phyloP scores from a whole-genome alignment of 208 protist genomes.

The Acanthamoeba comandoni region DNA sequence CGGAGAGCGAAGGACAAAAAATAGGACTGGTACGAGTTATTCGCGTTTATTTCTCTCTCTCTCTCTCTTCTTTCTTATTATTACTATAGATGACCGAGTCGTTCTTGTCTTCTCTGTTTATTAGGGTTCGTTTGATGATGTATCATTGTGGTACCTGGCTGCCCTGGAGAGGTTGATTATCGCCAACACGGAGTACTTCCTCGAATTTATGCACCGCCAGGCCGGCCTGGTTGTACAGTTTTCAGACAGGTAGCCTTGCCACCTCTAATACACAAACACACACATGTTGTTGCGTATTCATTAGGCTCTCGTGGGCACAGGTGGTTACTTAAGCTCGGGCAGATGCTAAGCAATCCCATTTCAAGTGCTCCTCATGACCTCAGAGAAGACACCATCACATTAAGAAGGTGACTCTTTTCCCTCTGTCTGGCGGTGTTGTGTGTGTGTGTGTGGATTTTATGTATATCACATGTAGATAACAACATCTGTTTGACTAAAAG shows the following conservation, averaged over 20 bases:
- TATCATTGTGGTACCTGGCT: constrained; percentile 15
- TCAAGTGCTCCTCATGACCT: constrained; percentile 6
- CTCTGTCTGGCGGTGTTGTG: neutral
- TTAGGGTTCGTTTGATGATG: constrained; percentile 16
- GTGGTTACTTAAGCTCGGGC: constrained; percentile 25
- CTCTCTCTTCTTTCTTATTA: neutral
- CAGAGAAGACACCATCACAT: neutral
- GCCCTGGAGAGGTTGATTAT: constrained; percentile 8
- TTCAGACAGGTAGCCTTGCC: neutral
- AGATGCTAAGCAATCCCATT: constrained; percentile 23
- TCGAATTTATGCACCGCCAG: constrained; percentile 15
- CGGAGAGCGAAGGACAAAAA: constrained; percentile 17
- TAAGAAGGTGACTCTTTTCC: neutral
- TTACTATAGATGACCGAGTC: neutral
- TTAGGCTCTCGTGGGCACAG: neutral
- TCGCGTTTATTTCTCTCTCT: neutral
- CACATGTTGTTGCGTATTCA: neutral
- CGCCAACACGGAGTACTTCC: constrained; percentile 43
- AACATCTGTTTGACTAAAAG: too few relatives aligned
- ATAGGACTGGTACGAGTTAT: neutral
- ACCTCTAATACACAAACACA: neutral
- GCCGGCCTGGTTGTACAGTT: neutral
- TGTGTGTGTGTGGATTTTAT: neutral
- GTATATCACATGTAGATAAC: constrained; percentile 8
- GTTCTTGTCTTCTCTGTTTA: neutral